A percentile compares a stretch with the other conserved stretches of the same genome.
Conservation (phyloP, 257 asterid genomes). For the Echites panduratus region DNA sequence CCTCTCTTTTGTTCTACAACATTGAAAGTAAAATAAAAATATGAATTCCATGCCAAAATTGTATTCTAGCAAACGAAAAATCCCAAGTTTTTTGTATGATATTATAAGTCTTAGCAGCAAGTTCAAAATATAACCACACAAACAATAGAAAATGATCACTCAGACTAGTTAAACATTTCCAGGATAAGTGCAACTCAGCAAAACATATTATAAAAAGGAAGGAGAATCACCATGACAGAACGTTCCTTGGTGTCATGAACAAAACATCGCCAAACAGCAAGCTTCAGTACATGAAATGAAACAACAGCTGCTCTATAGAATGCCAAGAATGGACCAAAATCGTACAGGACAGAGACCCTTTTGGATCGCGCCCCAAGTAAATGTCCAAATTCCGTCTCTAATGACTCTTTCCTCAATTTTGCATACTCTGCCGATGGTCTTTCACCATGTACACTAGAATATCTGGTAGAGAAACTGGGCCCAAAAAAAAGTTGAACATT, state of each 20-base stretch:
- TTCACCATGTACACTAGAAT: constrained; percentile 93
- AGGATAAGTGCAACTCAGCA: neutral
- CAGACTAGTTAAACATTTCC: neutral
- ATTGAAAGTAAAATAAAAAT: too few relatives aligned
- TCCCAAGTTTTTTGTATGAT: neutral
- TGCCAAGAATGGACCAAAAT: constrained; percentile 86
- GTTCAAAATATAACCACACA: neutral
- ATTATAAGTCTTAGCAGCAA: neutral
- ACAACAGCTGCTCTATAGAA: constrained; percentile 85
- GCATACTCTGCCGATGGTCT: constrained; percentile 96
- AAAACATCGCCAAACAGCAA: constrained; percentile 65
- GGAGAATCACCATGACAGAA: constrained; percentile 58
- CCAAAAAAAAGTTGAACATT: constrained; percentile 3
- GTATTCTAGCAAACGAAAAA: neutral
- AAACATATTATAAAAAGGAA: neutral
- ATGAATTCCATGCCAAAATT: neutral
- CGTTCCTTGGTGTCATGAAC: constrained; percentile 74
- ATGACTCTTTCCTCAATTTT: constrained; percentile 76
- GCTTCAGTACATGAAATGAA: constrained; percentile 75
- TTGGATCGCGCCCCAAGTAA: constrained; percentile 52
- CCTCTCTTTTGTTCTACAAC: neutral
- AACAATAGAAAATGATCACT: neutral
- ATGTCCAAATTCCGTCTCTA: constrained; percentile 75
- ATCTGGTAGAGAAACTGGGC: constrained; percentile 70
- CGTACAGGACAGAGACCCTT: constrained; percentile 52